These are phyloP conservation scores for Peronospora belbahrii DNA, from an alignment of 352 stramenopile species.

Conservation along the genomic window DNA sequence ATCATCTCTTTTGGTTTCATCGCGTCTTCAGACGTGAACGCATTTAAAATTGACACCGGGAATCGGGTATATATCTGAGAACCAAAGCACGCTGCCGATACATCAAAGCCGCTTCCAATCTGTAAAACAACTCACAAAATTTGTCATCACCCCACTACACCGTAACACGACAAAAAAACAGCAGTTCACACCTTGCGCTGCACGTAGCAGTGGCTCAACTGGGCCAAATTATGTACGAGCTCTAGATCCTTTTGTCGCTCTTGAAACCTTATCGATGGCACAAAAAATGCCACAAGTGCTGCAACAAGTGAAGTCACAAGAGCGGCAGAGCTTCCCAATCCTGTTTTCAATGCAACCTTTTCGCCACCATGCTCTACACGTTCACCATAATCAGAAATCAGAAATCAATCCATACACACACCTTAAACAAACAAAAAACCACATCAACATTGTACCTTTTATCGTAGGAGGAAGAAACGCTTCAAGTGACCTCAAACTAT, in stretches of 20 bases:
- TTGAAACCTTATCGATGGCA: conserved; percentile 28
- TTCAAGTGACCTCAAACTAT: conserved; percentile 67
- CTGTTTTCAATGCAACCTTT: conserved; percentile 88
- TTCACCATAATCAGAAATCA: not conserved
- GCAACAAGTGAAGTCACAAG: conserved; percentile 93
- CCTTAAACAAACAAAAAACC: no score
- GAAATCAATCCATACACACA: not conserved
- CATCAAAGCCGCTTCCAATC: conserved; percentile 96
- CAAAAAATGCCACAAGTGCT: conserved; percentile 81
- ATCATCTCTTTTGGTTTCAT: conserved; percentile 55
- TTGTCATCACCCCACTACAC: not conserved
- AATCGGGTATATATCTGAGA: conserved; percentile 93
- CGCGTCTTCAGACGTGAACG: conserved; percentile 40
- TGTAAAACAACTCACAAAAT: conserved; percentile 11
- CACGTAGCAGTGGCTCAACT: conserved; percentile 92
- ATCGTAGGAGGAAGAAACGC: conserved; percentile 77
- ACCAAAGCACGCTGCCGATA: conserved; percentile 90
- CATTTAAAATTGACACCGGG: conserved; percentile 41
- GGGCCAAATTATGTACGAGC: conserved; percentile 91
- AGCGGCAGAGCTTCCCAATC: conserved; percentile 92
- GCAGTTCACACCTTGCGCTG: conserved; percentile 86
- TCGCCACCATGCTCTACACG: conserved; percentile 32
- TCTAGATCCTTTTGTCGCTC: conserved; percentile 19
- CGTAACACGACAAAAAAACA: not conserved
- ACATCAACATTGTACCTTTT: no score